A percentile compares a stretch with the other conserved stretches of the same genome.
These are phyloP conservation scores for Exophiala spinifera DNA, from an alignment of 2,329 filamentous ascomycete genomes.

Conservation along the genomic window DNA sequence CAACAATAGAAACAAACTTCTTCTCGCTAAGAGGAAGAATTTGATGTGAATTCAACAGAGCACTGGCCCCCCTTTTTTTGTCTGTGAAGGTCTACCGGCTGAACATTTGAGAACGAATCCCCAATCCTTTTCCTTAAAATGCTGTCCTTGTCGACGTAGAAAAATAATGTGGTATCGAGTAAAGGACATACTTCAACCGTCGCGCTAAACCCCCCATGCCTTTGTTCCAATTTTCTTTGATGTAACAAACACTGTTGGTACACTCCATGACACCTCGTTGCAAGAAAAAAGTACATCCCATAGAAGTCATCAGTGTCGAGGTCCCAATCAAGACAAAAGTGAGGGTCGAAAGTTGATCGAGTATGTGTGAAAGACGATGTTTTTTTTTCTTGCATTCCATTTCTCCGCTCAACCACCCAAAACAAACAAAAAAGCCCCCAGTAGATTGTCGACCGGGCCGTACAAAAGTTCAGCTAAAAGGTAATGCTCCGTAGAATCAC, in stretches of 20 bases:
- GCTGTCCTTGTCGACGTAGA: slow-evolving; percentile 11
- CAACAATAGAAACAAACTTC: slow-evolving; percentile 10
- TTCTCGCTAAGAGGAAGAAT: slow-evolving; percentile 17
- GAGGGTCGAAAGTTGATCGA: slow-evolving; percentile 22
- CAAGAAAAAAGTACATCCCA: slow-evolving; percentile 23
- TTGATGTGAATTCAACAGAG: slow-evolving; percentile 18
- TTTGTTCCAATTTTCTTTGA: slow-evolving; percentile 11
- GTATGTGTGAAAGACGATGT: slow-evolving; percentile 13
- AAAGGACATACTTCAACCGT: slow-evolving; percentile 1
- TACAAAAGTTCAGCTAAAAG: slow-evolving; percentile 21
- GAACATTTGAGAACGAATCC: not conserved
- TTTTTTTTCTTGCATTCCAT: slow-evolving; percentile 4
- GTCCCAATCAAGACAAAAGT: slow-evolving; percentile 29
- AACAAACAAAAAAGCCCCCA: slow-evolving; percentile 23
- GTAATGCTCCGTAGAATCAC: slow-evolving; percentile 42
- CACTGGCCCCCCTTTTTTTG: not conserved
- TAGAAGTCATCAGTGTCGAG: slow-evolving; percentile 32
- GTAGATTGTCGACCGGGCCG: slow-evolving; percentile 21
- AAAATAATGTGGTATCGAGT: not conserved
- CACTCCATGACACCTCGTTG: slow-evolving; percentile 30
- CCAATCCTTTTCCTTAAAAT: slow-evolving; percentile 18
- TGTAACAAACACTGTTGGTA: slow-evolving; percentile 28
- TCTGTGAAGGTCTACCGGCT: slow-evolving; percentile 4
- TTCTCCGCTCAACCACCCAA: slow-evolving; percentile 15
- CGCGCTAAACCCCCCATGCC: slow-evolving; percentile 17